Conservation (phyloP, 2,329 filamentous ascomycete genomes). For the Apiospora koreana region DNA sequence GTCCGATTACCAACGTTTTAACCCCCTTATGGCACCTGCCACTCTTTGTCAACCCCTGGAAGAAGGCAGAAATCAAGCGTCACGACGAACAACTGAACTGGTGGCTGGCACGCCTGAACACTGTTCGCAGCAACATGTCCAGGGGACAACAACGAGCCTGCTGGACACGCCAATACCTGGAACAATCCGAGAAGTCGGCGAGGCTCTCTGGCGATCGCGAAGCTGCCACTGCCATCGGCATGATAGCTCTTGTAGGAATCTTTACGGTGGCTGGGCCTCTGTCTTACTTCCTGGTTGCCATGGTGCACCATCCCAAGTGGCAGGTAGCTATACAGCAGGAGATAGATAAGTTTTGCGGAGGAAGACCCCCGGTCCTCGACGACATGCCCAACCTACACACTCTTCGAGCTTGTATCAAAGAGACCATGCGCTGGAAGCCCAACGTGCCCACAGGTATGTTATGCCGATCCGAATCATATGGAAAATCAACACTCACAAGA, state of each 20-base stretch:
- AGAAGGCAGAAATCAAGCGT: conserved; percentile 50
- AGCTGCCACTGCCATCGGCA: conserved; percentile 35
- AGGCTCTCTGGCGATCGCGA: conserved; percentile 33
- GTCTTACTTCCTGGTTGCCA: conserved; percentile 40
- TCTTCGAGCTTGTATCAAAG: conserved; percentile 48
- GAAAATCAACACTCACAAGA: conserved; percentile 14
- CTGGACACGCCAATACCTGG: conserved; percentile 43
- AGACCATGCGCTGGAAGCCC: conserved; percentile 46
- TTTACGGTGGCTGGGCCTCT: conserved; percentile 38
- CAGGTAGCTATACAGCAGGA: conserved; percentile 46
- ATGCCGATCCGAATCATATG: background rate
- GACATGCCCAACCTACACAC: conserved; percentile 44
- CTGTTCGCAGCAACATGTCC: conserved; percentile 40
- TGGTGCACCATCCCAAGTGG: conserved; percentile 51
- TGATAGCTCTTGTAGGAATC: conserved; percentile 39
- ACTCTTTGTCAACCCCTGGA: conserved; percentile 53
- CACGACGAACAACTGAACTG: conserved; percentile 54
- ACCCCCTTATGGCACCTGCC: conserved; percentile 57
- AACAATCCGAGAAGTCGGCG: conserved; percentile 32
- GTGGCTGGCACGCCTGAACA: conserved; percentile 50
- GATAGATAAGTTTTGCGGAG: conserved; percentile 44
- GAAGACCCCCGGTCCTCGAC: conserved; percentile 42
- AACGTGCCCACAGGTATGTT: conserved; percentile 43
- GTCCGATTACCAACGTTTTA: conserved; percentile 57
- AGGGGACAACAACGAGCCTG: conserved; percentile 41